These are phyloP conservation scores for Friedmanniomyces endolithicus DNA, from an alignment of 495 filamentous ascomycete genomes.

Conservation along the genomic window DNA sequence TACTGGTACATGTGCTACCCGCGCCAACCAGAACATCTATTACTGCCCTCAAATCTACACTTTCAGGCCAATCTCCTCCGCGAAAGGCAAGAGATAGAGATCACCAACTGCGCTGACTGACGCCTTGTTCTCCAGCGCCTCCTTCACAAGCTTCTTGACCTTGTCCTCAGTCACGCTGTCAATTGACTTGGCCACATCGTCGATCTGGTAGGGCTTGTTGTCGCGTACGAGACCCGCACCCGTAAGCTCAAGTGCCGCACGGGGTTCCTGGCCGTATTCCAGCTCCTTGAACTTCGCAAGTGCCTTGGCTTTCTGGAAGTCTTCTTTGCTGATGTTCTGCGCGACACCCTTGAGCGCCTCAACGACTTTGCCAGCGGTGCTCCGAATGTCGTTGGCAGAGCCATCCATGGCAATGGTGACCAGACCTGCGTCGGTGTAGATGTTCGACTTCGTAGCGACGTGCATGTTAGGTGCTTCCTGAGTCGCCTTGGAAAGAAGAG, in stretches of 20 bases:
- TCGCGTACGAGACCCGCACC: slow-evolving; percentile 67
- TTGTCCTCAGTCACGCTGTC: slow-evolving; percentile 69
- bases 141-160: slow-evolving; percentile 77
- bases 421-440: slow-evolving; percentile 92
- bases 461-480: slow-evolving; percentile 50
- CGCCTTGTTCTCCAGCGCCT: slow-evolving; percentile 75
- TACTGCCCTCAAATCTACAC: slow-evolving; percentile 48
- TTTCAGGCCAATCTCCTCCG: slow-evolving; percentile 83
- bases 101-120: slow-evolving; percentile 81
- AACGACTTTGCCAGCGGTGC: slow-evolving; percentile 50
- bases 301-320: slow-evolving; percentile 80
- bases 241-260: slow-evolving; percentile 54
- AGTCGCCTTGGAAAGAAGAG: slow-evolving; percentile 66
- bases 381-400: slow-evolving; percentile 51
- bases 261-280: slow-evolving; percentile 63
- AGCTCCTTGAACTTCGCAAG: slow-evolving; percentile 88
- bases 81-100: slow-evolving; percentile 75
- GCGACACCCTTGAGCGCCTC: slow-evolving; percentile 70
- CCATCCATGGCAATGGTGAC: slow-evolving; percentile 70
- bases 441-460: slow-evolving; percentile 57
- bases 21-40: slow-evolving; percentile 9
- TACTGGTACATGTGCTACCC: slow-evolving; percentile 14
- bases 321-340: slow-evolving; percentile 57
- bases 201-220: slow-evolving; percentile 75
- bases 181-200: slow-evolving; percentile 65